Percentiles rank a stretch among this genome's conserved stretches.
phyloP scores from a whole-genome alignment of 1,284 basidiomycete species.

The Trametes hirsuta region DNA sequence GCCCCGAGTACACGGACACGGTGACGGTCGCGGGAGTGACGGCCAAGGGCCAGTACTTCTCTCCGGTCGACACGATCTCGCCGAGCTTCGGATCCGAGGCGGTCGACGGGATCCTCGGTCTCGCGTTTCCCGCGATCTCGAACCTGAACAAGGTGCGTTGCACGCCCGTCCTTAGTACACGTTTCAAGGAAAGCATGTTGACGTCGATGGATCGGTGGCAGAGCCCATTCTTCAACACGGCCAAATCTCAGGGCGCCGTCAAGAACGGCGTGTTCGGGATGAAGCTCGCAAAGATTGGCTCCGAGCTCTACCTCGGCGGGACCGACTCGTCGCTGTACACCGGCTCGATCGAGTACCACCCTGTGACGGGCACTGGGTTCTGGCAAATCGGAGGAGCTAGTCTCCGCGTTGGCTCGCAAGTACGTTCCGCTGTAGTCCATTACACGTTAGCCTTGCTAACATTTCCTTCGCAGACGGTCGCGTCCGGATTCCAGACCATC shows the following conservation, averaged over 20 bases:
- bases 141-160: constrained; percentile 19
- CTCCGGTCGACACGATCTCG: constrained; percentile 26
- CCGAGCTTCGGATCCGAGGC: constrained; percentile 21
- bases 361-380: constrained; percentile 28
- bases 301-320: constrained; percentile 54
- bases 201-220: not conserved
- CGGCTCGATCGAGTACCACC: constrained; percentile 42
- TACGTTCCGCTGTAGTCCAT: not conserved
- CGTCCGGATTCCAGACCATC: constrained; percentile 23
- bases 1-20: constrained; percentile 47
- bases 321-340: constrained; percentile 38
- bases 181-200: too few relatives aligned
- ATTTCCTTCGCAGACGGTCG: constrained; percentile 28
- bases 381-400: constrained; percentile 25
- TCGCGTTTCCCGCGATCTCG: constrained; percentile 33
- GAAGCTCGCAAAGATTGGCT: constrained; percentile 46
- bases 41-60: constrained; percentile 28
- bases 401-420: constrained; percentile 26
- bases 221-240: constrained; percentile 38
- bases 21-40: constrained; percentile 32
- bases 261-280: constrained; percentile 45
- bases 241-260: constrained; percentile 35
- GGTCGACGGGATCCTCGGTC: constrained; percentile 32
- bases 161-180: not conserved
- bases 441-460: not conserved